Percentiles rank a stretch among this genome's conserved stretches.
Conservation (phyloP, 805 yeast species). For the Pichia gijzeniarum region DNA sequence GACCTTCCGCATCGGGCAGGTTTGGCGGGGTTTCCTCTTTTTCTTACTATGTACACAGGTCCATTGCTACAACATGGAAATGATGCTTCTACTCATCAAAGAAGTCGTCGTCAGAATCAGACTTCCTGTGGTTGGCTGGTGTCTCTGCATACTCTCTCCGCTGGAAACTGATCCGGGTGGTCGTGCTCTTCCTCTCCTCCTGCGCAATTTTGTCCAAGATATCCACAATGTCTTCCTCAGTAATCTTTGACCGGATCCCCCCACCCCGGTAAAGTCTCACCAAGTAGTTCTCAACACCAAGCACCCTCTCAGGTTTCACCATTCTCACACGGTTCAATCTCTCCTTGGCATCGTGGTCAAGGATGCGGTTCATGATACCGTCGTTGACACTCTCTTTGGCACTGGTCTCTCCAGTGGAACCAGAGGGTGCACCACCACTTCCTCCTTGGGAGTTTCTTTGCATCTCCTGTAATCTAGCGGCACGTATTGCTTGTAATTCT, state of each 20-base stretch:
- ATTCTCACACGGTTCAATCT: constrained; percentile 78
- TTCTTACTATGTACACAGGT: too few species aligned
- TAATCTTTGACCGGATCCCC: constrained; percentile 63
- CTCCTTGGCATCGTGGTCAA: constrained; percentile 82
- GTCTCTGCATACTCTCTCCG: constrained; percentile 30
- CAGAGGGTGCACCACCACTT: neutral
- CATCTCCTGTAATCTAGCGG: constrained; percentile 84
- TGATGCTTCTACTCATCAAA: constrained; percentile 33
- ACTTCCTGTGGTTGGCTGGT: constrained; percentile 15
- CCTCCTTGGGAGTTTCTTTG: constrained; percentile 47
- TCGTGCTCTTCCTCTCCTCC: constrained; percentile 54
- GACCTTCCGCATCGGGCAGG: too few species aligned
- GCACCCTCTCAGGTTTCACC: constrained; percentile 88
- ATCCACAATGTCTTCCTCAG: constrained; percentile 76
- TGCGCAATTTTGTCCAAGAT: constrained; percentile 77
- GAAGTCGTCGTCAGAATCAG: constrained; percentile 29
- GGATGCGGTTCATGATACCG: constrained; percentile 53
- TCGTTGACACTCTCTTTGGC: constrained; percentile 11
- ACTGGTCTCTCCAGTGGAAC: constrained; percentile 1
- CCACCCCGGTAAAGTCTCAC: constrained; percentile 71
- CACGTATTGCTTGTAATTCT: constrained; percentile 84
- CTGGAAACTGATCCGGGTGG: constrained; percentile 59
- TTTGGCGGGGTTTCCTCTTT: neutral
- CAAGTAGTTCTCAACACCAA: constrained; percentile 77
- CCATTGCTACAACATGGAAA: too few species aligned